Evolutionary conservation across 768 basidiomycete genomes (phyloP), one percentile per base, ranked within the genome.

Genomic region (Podaxis sp.): DNA sequence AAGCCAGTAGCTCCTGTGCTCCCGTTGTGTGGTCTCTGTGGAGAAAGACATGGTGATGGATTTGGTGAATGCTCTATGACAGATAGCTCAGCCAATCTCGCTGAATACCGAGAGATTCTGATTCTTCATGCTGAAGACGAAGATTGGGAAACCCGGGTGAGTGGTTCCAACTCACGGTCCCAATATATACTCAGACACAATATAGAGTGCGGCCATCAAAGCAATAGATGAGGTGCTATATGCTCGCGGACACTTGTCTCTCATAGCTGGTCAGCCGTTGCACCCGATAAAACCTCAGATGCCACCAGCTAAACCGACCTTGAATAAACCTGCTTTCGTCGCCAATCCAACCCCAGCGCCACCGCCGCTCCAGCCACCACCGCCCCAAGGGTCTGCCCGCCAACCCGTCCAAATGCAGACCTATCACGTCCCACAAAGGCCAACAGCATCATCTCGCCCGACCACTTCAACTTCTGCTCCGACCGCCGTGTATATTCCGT

Each of bases 161-260:
- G 77, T 75, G 26, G 2, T 61, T 17, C 15, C 46, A 42, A 8
- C 48, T 67, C 42, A 39, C 53, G 48, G 28, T 3, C 22, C 22
- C 46, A 48, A 52, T 1, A 7, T 62, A 42, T 53, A 52, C 61
- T 68, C 11, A 67, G 57, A 59, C 8, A 63, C 9, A 17, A 55
- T 42, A 52, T 52, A 91, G 90, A 77, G 74, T 66, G 84, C 81
- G 49, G 92, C 92, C 12, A 83, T 94, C 55, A 73, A 75, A 28
- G 84, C 85, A 5, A 92, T 94, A 64, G 92, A 94, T 62, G 79
- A 85, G 63, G 80, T 84, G 2, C 76, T 94, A 13, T 69, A 79
- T 63, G 66, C 74, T 57, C 83, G 88, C 15, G 87, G 88, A 2
- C 79, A 87, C 46, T 71, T 82, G 1, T 70, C 80, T 54, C 73